These are phyloP conservation scores for Aspergillus baeticus DNA, from an alignment of 495 filamentous ascomycete species.

Conservation along the genomic window DNA sequence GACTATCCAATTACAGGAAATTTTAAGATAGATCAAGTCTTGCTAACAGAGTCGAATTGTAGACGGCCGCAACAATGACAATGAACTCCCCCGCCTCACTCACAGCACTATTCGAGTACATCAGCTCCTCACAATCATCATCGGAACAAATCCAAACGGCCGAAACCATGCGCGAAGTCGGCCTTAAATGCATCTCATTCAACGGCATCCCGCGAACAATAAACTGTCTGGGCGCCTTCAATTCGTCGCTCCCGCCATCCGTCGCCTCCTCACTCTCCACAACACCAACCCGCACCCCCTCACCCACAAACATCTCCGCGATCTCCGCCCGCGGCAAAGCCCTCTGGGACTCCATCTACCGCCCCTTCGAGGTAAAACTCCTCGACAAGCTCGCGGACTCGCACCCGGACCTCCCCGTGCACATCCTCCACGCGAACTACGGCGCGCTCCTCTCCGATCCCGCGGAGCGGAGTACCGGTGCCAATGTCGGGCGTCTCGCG, in stretches of 20 bases:
- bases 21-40: neutral
- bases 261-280: slow-evolving; percentile 45
- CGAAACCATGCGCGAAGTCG: slow-evolving; percentile 76
- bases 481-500: slow-evolving; percentile 57
- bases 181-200: slow-evolving; percentile 80
- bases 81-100: slow-evolving; percentile 72
- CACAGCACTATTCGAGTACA: slow-evolving; percentile 50
- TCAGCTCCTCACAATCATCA: slow-evolving; percentile 35
- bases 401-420: slow-evolving; percentile 77
- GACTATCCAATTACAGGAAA: neutral
- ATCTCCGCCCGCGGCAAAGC: slow-evolving; percentile 54
- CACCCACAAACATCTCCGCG: slow-evolving; percentile 44
- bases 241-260: slow-evolving; percentile 47
- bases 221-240: slow-evolving; percentile 71
- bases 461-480: slow-evolving; percentile 50
- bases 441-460: slow-evolving; percentile 68
- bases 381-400: slow-evolving; percentile 61
- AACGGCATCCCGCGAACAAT: slow-evolving; percentile 82
- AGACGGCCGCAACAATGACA: slow-evolving; percentile 73
- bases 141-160: slow-evolving; percentile 53
- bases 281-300: slow-evolving; percentile 48
- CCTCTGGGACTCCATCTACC: slow-evolving; percentile 73
- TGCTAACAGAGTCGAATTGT: no score
- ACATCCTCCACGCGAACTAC: slow-evolving; percentile 70
- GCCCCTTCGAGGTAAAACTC: slow-evolving; percentile 67